A percentile compares a stretch with the other conserved stretches of the same genome.
Conservation (phyloP, 352 stramenopile species). For the Pythium sukuiense region DNA sequence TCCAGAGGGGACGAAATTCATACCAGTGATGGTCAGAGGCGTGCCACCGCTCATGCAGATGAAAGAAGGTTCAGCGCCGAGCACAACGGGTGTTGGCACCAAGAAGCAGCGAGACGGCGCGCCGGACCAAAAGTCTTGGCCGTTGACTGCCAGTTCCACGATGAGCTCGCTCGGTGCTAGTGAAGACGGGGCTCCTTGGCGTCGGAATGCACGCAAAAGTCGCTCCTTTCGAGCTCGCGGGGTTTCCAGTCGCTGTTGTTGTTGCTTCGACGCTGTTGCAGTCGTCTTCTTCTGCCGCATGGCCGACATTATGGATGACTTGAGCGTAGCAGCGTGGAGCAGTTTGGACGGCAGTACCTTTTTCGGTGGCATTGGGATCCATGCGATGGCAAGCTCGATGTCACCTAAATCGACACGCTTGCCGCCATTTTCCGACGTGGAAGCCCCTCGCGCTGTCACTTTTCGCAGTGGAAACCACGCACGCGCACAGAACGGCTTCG, state of each 20-base stretch:
- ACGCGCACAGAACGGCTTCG: constrained; percentile 39
- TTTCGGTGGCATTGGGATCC: constrained; percentile 29
- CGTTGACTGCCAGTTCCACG: constrained; percentile 40
- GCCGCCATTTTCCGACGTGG: background rate
- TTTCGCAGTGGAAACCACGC: constrained; percentile 57
- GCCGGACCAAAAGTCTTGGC: constrained; percentile 40
- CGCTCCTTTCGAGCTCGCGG: constrained; percentile 31
- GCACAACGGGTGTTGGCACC: constrained; percentile 25
- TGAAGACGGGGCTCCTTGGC: constrained; percentile 16
- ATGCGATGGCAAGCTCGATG: constrained; percentile 52
- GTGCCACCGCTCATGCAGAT: constrained; percentile 33
- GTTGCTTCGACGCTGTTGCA: background rate
- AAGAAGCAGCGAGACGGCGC: constrained; percentile 27
- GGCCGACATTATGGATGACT: constrained; percentile 50
- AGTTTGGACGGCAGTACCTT: constrained; percentile 7
- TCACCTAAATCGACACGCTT: constrained; percentile 38
- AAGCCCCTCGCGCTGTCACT: constrained; percentile 13
- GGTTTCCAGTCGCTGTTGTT: constrained; percentile 10
- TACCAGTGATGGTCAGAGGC: constrained; percentile 31
- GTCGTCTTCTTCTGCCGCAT: constrained; percentile 39
- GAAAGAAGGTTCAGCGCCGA: constrained; percentile 22
- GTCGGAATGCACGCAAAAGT: constrained; percentile 36
- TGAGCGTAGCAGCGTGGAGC: constrained; percentile 32
- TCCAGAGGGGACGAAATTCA: constrained; percentile 40
- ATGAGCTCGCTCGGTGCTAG: constrained; percentile 36